Percentiles rank a stretch among this genome's conserved stretches.
phyloP scores from a whole-genome alignment of 495 filamentous ascomycete species.

The Aspergillus nidulans region DNA sequence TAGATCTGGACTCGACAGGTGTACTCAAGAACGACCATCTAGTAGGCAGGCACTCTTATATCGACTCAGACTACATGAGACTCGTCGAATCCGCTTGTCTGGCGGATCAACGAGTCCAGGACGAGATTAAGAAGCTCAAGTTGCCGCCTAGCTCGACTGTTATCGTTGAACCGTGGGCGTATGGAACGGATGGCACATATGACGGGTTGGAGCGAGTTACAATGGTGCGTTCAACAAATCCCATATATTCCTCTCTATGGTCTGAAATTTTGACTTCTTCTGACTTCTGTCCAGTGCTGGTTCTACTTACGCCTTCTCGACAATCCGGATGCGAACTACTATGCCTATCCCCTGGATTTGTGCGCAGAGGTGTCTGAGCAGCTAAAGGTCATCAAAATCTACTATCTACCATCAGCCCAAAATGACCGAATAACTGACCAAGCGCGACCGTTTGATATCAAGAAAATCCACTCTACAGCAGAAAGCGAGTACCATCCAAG shows the following conservation, averaged over 20 bases:
- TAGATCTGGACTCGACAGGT: neutral
- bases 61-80: neutral
- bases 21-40: neutral
- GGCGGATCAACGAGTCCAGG: slow-evolving; percentile 9
- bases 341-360: slow-evolving; percentile 71
- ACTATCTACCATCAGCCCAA: slow-evolving; percentile 31
- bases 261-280: too few species aligned
- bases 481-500: slow-evolving; percentile 63
- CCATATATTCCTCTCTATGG: neutral
- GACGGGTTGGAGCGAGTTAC: slow-evolving; percentile 25
- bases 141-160: slow-evolving; percentile 11
- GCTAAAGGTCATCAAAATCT: slow-evolving; percentile 50
- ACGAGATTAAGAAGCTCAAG: slow-evolving; percentile 13
- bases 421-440: slow-evolving; percentile 18
- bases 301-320: slow-evolving; percentile 28
- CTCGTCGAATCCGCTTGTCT: neutral
- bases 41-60: neutral
- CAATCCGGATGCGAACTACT: slow-evolving; percentile 55
- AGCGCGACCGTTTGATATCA: slow-evolving; percentile 20
- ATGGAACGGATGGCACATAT: slow-evolving; percentile 29
- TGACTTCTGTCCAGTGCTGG: too few species aligned
- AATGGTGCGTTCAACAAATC: slow-evolving; percentile 21
- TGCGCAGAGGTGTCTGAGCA: slow-evolving; percentile 58
- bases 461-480: slow-evolving; percentile 40
- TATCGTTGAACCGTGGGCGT: slow-evolving; percentile 18